Base-by-base conservation (phyloP, 2,329 filamentous ascomycete species). In the Tolypocladium cylindrosporum region DNA sequence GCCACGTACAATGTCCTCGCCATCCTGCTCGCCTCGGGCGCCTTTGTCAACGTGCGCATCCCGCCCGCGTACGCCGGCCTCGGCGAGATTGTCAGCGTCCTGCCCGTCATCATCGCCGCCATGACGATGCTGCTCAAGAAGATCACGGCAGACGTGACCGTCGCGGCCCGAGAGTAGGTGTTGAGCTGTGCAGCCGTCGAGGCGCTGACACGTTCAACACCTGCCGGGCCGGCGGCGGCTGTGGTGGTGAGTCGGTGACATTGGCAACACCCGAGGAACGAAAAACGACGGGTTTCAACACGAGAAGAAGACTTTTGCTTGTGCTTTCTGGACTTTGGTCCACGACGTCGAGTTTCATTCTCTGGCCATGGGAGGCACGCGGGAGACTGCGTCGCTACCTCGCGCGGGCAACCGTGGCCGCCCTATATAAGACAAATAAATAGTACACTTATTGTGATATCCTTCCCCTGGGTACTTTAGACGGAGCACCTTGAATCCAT, bases 31-130 rank as follows among this genome's bases (percentile, higher is more conserved):
- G 85, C 81, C 5, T 77, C 78, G 1, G 85, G 85, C 0, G 83
- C 79, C 0, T 80, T 84, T 65, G 79, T 81, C 10, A 73, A 75
- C 59, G 72, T 78, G 2, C 74, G 82, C 54, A 76, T 79, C 57
- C 76, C 80, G n/a, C 72, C 71, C 2, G 71, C 69, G 16, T 75
- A 71, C 72, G 84, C 85, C 0, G 86, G 84, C 0, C 61, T 88
- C 52, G 85, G 85, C 0, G 85, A 89, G 72, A 68, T 88, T 54
- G 81, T 85, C 14, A 88, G 84, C 66, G 80, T 89, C 0, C 54
- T 84, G 61, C 85, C 85, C 0, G 85, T 88, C 13, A 77, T 88
- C 36, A 43, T 68, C 2, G 64, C 65, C 7, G 67, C 66, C 40
- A 58, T 64, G 57, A 67, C 67, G 7, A 70, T 71, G 70, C 56